Evolutionary conservation across 1,284 basidiomycete species (phyloP).

Genomic region (Cutaneotrichosporon cavernicola): DNA sequence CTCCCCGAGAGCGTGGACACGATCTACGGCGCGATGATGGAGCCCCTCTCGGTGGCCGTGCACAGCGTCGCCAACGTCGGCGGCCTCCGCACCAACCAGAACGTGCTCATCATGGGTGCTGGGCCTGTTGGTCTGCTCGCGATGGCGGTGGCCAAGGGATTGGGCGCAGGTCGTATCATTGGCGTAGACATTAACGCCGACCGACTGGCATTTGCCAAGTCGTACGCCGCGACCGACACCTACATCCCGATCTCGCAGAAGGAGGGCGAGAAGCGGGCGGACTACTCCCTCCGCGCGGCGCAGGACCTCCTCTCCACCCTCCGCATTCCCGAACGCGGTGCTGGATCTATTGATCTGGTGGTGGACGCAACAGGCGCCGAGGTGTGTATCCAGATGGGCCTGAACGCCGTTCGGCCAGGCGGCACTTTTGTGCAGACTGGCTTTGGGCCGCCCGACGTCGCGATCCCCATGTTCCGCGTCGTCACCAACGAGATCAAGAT

Average conservation of each 20-base stretch:
- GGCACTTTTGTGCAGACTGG: conserved; percentile 51
- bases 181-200: conserved; percentile 76
- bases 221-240: conserved; percentile 81
- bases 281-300: conserved; percentile 62
- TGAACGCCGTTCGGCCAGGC: conserved; percentile 61
- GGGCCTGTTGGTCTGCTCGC: conserved; percentile 89
- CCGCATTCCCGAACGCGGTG: conserved; percentile 54
- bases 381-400: conserved; percentile 63
- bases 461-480: conserved; percentile 49
- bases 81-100: conserved; percentile 67
- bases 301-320: conserved; percentile 52
- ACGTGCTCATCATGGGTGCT: conserved; percentile 76
- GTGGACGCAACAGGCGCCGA: conserved; percentile 63
- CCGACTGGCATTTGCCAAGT: conserved; percentile 82
- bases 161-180: conserved; percentile 76
- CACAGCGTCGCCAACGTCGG: conserved; percentile 82
- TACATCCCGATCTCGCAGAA: conserved; percentile 58
- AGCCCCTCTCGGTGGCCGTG: conserved; percentile 88
- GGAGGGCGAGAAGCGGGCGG: conserved; percentile 32
- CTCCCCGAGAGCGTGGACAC: conserved; percentile 53
- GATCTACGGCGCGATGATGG: conserved; percentile 66
- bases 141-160: conserved; percentile 87
- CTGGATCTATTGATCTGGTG: conserved; percentile 60
- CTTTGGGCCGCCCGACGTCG: conserved; percentile 47
- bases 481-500: conserved; percentile 51